Evolutionary conservation across 2,329 filamentous ascomycete species (phyloP), one percentile per base, ranked within the genome.

Genomic region (Ascomycota sp.): DNA sequence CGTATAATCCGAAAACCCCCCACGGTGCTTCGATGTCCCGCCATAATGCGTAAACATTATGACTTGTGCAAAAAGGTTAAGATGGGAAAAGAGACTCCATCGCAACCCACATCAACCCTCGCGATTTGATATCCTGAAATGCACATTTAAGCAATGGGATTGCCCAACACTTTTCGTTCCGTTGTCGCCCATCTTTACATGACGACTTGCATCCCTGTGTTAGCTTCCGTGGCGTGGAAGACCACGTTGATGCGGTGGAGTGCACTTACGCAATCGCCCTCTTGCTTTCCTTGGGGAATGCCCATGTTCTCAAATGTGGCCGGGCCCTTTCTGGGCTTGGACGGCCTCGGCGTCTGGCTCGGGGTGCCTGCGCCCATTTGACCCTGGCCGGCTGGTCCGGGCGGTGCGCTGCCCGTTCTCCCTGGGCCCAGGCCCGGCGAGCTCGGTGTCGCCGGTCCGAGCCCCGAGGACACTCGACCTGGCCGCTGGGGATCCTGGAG

Each of bases 271-370:
- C 86, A 98, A 54, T 95, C 85, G 40, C 69, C 69, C n/a, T 93
- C 80, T 36, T 75, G 67, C 52, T 89, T 85, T 28, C 65, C 73
- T 43, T 74, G 67, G 6, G 83, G 81, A 42, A 98, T 86, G 24
- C 89, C 89, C 89, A 98, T 98, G 48, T 91, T 85, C 48, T 94
- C 86, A 50, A 98, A 98, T 0, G 89, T 95, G 43, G 89, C 81
- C 1, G 89, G 86, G 8, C 86, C 89, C 46, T 83, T 80, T 29
- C 57, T 54, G 3, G 52, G 48, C n/a, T 53, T 50, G 26, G 51
- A 41, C n/a, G 45, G 40, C 15, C 43, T 40, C 13, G 50, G 40
- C 25, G 46, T 41, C 34, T 42, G 41, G 32, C 37, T 48, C 25
- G 42, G 52, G 35, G 45, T 30, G 35, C 43, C 37, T 26, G 43